Base-by-base conservation (phyloP, 2,329 filamentous ascomycete species). In the Colletotrichum sp. region DNA sequence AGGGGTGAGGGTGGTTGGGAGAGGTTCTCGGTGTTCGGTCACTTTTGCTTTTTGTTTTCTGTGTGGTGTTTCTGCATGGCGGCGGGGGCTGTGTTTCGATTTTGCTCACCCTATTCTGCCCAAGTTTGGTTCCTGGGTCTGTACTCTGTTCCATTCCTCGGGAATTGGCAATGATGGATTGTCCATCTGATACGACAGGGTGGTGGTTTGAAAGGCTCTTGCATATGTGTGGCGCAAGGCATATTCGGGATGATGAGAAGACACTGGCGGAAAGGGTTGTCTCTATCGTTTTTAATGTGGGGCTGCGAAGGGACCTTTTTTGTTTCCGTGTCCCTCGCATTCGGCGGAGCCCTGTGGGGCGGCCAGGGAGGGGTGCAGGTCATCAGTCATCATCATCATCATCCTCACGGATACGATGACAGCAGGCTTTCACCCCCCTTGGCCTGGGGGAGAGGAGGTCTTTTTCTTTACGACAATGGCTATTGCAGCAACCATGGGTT, bases 171-270 rank as follows among this genome's bases (percentile, higher is more conserved):
- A 13, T 52, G 44, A 13, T 59, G 49, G 34, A 39, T 26, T 57
- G 68, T 8, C 49, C 28, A 67, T 72, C 66, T 75, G 69, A 72
- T 72, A 72, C 30, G 69, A 63, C 52, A 52, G 30, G 49, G 44
- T 52, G 44, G 44, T 52, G 44, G 44, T 52, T 52, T 52, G 66
- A 63, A 55, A 39, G 69, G 36, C 69, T 34, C 30, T 68, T 75
- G 72, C 72, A 75, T 55, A 34, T 62, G 44, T 75, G 73, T 75
- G 73, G 73, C 73, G 73, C 73, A 75, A 75, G 73, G 69, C 73
- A 72, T 72, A 72, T 72, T 72, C 57, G 39, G 28, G 52, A 74
- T 52, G 34, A 36, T 52, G 68, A 66, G 68, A 66, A 52, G 49
- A 62, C 44, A 13, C 44, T 60, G 57, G 24, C 28, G 24, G 62